These are phyloP conservation scores for Camelina hispida DNA, from an alignment of 345 rosid genomes.

Conservation along the genomic window DNA sequence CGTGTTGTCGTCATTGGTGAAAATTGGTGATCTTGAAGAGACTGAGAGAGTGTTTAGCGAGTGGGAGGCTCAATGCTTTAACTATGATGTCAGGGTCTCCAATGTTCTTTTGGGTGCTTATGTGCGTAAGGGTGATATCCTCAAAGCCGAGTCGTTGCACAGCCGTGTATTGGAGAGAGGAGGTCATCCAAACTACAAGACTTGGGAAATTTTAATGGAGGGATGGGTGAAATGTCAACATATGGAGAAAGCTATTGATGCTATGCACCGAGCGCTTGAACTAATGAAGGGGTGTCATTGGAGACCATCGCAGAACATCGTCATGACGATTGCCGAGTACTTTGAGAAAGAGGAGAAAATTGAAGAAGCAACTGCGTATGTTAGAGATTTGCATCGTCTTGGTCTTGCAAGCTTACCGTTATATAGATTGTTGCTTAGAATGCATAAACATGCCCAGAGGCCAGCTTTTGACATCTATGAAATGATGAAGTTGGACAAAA, in stretches of 20 bases:
- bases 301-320: constrained; percentile 55
- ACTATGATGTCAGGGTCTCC: constrained; percentile 61
- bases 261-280: constrained; percentile 54
- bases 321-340: constrained; percentile 55
- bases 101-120: constrained; percentile 69
- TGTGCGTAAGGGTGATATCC: constrained; percentile 47
- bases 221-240: constrained; percentile 57
- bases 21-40: constrained; percentile 47
- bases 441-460: constrained; percentile 46
- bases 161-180: constrained; percentile 53
- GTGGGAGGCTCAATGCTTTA: constrained; percentile 55
- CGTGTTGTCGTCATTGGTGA: constrained; percentile 57
- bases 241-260: constrained; percentile 62
- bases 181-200: constrained; percentile 70
- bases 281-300: constrained; percentile 56
- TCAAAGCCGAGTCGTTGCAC: constrained; percentile 57
- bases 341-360: constrained; percentile 55
- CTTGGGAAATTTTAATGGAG: constrained; percentile 80
- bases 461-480: constrained; percentile 51
- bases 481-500: constrained; percentile 63
- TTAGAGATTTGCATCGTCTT: constrained; percentile 49
- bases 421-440: constrained; percentile 57
- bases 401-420: constrained; percentile 58
- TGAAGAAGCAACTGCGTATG: constrained; percentile 53
- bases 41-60: constrained; percentile 54